These are phyloP conservation scores for Solanum lignicaule DNA, from an alignment of 257 asterid genomes.

Conservation along the genomic window DNA sequence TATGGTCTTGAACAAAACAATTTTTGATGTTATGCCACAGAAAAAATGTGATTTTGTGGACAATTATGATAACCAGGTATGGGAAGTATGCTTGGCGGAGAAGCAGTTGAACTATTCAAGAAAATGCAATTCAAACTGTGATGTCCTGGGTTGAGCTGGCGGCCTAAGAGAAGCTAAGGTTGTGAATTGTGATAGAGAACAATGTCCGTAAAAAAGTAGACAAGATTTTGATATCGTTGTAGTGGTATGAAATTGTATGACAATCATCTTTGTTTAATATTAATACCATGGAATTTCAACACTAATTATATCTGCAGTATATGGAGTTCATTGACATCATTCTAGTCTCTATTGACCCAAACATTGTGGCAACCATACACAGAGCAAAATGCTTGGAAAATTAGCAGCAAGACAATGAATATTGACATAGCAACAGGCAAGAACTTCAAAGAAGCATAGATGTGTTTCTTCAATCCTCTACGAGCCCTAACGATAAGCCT, in stretches of 20 bases:
- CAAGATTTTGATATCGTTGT: not conserved
- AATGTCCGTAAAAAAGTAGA: conserved; percentile 23
- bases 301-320: not conserved
- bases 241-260: not conserved
- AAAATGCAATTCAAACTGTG: conserved; percentile 25
- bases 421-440: conserved; percentile 13
- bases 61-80: conserved; percentile 46
- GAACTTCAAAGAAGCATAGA: conserved; percentile 7
- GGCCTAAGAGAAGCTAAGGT: conserved; percentile 38
- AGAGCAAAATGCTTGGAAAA: conserved; percentile 35
- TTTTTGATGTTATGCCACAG: conserved; percentile 18
- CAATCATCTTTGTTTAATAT: not conserved
- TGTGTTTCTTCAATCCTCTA: conserved; percentile 12
- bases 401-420: conserved; percentile 16
- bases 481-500: conserved; percentile 10
- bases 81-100: conserved; percentile 35
- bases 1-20: conserved; percentile 13
- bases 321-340: not conserved
- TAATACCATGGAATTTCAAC: not conserved
- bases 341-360: not conserved
- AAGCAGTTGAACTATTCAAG: conserved; percentile 42
- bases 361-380: conserved; percentile 15
- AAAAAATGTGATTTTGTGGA: conserved; percentile 38
- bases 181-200: conserved; percentile 26
- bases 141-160: conserved; percentile 48